Percentiles rank a stretch among this genome's conserved stretches.
Conservation (phyloP, 1,284 basidiomycete species). For the Boletus subluridellus region DNA sequence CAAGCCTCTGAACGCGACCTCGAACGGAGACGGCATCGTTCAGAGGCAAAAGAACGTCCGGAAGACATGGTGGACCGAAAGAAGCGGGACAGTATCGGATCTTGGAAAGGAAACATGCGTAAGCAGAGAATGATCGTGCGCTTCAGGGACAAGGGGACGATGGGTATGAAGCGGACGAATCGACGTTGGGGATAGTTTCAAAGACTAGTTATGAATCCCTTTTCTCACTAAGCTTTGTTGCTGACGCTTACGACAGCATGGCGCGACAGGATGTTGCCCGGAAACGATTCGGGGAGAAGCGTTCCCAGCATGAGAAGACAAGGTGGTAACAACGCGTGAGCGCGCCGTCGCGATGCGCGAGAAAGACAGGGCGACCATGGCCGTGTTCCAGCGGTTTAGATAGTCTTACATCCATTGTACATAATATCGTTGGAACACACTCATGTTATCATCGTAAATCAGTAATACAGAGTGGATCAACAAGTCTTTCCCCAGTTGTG, state of each 20-base stretch:
- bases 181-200: not conserved
- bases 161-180: not conserved
- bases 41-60: slow-evolving; percentile 62
- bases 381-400: too few relatives aligned
- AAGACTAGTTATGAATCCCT: not conserved
- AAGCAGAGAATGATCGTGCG: slow-evolving; percentile 43
- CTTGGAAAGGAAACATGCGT: slow-evolving; percentile 71
- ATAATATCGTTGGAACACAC: too few relatives aligned
- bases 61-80: slow-evolving; percentile 71
- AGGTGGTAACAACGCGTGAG: too few relatives aligned
- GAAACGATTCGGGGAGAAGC: too few relatives aligned
- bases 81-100: slow-evolving; percentile 68
- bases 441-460: too few relatives aligned
- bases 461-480: too few relatives aligned
- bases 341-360: too few relatives aligned
- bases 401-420: too few relatives aligned
- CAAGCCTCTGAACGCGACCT: slow-evolving; percentile 48
- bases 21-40: slow-evolving; percentile 61
- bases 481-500: too few relatives aligned
- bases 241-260: slow-evolving; percentile 2
- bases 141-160: not conserved
- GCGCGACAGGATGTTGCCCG: too few relatives aligned
- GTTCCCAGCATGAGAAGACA: too few relatives aligned
- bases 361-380: too few relatives aligned
- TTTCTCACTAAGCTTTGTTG: not conserved